Percentiles rank a stretch among this genome's conserved stretches.
Conservation (phyloP, 495 filamentous ascomycete genomes). For the Neurospora pannonica region DNA sequence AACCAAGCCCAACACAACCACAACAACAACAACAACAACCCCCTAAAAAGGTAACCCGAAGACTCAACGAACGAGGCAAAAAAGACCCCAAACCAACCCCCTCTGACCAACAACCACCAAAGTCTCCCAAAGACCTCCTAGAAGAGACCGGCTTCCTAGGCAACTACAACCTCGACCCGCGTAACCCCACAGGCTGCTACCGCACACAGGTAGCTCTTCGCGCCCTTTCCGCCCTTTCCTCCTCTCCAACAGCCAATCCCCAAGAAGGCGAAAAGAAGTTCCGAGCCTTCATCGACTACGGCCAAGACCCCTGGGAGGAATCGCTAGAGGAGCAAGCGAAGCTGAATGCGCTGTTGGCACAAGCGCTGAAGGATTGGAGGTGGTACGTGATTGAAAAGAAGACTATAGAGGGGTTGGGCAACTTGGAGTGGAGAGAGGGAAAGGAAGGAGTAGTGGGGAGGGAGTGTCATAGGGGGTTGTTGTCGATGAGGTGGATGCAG, state of each 20-base stretch:
- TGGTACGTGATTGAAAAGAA: background rate
- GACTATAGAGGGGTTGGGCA: background rate
- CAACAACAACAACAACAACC: background rate
- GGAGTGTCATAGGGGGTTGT: background rate
- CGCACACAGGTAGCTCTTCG: slow-evolving; percentile 64
- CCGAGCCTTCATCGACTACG: background rate
- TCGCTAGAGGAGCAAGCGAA: background rate
- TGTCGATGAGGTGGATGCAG: background rate
- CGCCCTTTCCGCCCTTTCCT: background rate
- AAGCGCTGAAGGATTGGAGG: slow-evolving; percentile 7
- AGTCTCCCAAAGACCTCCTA: slow-evolving; percentile 33
- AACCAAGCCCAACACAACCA: slow-evolving; percentile 1
- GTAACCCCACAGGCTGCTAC: slow-evolving; percentile 48
- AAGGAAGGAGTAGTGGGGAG: background rate
- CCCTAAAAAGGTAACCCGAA: background rate
- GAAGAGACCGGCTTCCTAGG: slow-evolving; percentile 55
- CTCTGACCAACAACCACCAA: background rate
- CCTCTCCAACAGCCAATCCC: too few species aligned
- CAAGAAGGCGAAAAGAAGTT: background rate
- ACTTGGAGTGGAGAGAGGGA: background rate
- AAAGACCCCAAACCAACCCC: background rate
- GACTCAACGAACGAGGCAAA: background rate
- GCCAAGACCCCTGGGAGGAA: background rate
- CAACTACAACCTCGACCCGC: slow-evolving; percentile 52
- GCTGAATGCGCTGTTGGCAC: background rate